phyloP scores from a whole-genome alignment of 306 rosid species.

The Cyamopsis tetragonoloba region DNA sequence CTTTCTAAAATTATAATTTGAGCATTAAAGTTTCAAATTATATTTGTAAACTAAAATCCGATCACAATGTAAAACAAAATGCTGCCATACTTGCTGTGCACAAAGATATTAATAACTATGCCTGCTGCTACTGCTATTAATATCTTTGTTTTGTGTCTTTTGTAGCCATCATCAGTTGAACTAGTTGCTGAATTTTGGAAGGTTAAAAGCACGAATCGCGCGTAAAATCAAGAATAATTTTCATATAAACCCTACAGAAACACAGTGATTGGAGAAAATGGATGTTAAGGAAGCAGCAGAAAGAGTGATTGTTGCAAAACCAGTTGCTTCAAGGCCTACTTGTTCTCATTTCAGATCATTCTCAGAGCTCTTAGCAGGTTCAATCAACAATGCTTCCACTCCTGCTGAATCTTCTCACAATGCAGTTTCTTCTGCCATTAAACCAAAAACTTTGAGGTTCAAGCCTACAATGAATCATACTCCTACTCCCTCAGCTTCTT shows the following conservation, averaged over 20 bases:
- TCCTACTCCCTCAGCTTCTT: constrained; percentile 46
- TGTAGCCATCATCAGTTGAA: neutral
- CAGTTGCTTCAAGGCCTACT: constrained; percentile 86
- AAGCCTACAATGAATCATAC: constrained; percentile 46
- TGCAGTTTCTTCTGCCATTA: constrained; percentile 75
- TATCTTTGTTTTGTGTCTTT: neutral
- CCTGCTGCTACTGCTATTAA: too few species aligned
- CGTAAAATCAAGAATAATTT: neutral
- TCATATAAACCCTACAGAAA: too few species aligned
- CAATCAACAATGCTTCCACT: constrained; percentile 59
- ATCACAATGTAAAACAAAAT: too few species aligned
- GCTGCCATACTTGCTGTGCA: neutral
- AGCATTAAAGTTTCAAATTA: too few species aligned
- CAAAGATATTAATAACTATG: neutral
- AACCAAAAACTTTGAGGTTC: constrained; percentile 92
- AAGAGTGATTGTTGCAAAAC: constrained; percentile 72
- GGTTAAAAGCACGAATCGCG: neutral
- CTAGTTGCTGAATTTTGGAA: neutral
- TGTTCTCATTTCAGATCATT: constrained; percentile 76
- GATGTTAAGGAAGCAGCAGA: constrained; percentile 68
- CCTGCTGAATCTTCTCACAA: constrained; percentile 46
- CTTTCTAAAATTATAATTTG: too few species aligned
- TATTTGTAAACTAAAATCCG: too few species aligned
- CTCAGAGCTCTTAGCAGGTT: constrained; percentile 87
- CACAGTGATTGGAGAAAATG: constrained; percentile 42